These are phyloP conservation scores for Lagenaria siceraria DNA, from an alignment of 306 rosid genomes.

Conservation along the genomic window DNA sequence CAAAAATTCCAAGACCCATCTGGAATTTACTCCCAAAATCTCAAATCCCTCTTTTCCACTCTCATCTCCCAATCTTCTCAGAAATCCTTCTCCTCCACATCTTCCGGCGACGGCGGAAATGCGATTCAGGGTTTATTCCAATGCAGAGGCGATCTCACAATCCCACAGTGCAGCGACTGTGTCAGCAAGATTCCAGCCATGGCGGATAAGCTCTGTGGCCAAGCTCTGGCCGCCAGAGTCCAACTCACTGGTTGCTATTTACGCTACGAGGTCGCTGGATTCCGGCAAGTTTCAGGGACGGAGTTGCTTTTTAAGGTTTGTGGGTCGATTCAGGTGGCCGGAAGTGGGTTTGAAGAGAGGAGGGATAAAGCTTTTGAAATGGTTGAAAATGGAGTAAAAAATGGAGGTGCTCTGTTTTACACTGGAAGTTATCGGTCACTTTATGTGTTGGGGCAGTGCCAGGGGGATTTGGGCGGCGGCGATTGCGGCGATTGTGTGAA, in stretches of 20 bases:
- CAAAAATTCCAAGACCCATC: slow-evolving; percentile 49
- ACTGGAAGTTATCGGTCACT: slow-evolving; percentile 54
- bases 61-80: slow-evolving; percentile 36
- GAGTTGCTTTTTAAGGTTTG: slow-evolving; percentile 56
- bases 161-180: slow-evolving; percentile 45
- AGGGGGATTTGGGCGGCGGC: slow-evolving; percentile 44
- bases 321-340: slow-evolving; percentile 28
- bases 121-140: slow-evolving; percentile 49
- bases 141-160: slow-evolving; percentile 81
- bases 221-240: slow-evolving; percentile 50
- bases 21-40: slow-evolving; percentile 34
- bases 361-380: slow-evolving; percentile 54
- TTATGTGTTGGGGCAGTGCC: slow-evolving; percentile 83
- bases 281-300: slow-evolving; percentile 34
- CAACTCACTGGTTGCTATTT: slow-evolving; percentile 76
- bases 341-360: slow-evolving; percentile 42
- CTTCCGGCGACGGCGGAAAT: slow-evolving; percentile 35
- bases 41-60: slow-evolving; percentile 33
- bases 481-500: slow-evolving; percentile 64
- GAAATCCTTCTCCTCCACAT: slow-evolving; percentile 40
- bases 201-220: slow-evolving; percentile 38
- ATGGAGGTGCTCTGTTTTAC: slow-evolving; percentile 43
- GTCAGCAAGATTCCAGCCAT: slow-evolving; percentile 31
- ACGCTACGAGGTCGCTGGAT: slow-evolving; percentile 59
- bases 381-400: slow-evolving; percentile 49